phyloP scores from a whole-genome alignment of 176 grass and related monocot genomes.

The Triticum monococcum region DNA sequence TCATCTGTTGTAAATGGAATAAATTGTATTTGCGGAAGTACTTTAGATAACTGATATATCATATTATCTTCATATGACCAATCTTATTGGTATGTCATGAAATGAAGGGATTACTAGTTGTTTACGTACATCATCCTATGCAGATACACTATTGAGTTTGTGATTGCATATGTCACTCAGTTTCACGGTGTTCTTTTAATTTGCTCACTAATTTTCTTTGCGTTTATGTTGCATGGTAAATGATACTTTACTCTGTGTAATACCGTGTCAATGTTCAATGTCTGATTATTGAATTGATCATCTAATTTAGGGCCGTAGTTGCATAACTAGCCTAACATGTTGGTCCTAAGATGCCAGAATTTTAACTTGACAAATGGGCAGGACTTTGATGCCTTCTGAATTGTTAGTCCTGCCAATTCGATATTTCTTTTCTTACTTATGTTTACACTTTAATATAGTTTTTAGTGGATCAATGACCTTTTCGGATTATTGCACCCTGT shows the following conservation, averaged over 20 bases:
- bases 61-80: neutral
- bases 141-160: neutral
- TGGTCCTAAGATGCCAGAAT: neutral
- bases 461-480: neutral
- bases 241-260: neutral
- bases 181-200: neutral
- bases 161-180: neutral
- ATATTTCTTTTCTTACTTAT: neutral
- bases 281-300: neutral
- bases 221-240: constrained; percentile 14
- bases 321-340: neutral
- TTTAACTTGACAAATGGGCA: neutral
- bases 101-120: neutral
- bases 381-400: neutral
- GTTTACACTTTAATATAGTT: neutral
- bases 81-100: constrained; percentile 6
- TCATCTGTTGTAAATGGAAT: neutral
- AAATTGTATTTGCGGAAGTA: constrained; percentile 8
- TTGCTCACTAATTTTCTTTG: constrained; percentile 4
- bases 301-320: neutral
- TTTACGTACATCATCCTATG: neutral
- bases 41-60: neutral
- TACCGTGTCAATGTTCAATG: constrained; percentile 1
- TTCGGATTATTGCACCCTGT: neutral
- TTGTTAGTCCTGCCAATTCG: neutral